These are phyloP conservation scores for Vaccinium myrtillus DNA, from an alignment of 148 eudicot genomes.

Conservation along the genomic window DNA sequence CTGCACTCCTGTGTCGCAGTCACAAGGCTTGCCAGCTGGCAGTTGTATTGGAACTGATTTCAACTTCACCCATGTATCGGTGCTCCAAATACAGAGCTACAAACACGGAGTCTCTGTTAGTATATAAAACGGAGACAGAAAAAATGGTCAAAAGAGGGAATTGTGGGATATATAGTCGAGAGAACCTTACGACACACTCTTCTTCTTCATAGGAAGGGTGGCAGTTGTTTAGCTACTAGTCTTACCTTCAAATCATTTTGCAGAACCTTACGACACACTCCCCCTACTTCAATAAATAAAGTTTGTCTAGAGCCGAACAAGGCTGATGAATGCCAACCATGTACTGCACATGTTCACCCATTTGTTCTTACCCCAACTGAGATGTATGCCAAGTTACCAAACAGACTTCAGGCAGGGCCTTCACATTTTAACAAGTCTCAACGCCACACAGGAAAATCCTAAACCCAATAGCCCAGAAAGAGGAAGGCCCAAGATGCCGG, in stretches of 20 bases:
- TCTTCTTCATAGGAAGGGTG: not conserved
- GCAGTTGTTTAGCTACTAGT: not conserved
- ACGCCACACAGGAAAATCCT: not conserved
- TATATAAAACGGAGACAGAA: no score
- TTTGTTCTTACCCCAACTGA: not conserved
- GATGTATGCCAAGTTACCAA: not conserved
- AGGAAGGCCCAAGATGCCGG: not conserved
- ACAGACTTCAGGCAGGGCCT: not conserved
- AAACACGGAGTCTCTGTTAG: no score
- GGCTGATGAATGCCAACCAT: not conserved
- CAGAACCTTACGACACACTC: not conserved
- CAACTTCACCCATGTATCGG: slow-evolving; percentile 74
- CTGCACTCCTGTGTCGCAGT: slow-evolving; percentile 78
- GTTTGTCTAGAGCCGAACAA: not conserved
- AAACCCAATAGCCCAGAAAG: not conserved
- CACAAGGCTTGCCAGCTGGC: slow-evolving; percentile 72
- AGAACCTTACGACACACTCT: not conserved
- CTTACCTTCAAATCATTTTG: no score
- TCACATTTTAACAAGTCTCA: not conserved
- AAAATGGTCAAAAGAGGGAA: no score
- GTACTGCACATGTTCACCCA: not conserved
- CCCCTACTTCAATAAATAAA: not conserved
- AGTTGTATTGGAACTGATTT: slow-evolving; percentile 61
- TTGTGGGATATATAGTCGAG: no score
- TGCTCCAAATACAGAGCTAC: slow-evolving; percentile 84